A percentile compares a stretch with the other conserved stretches of the same genome.
Conservation (phyloP, 1,284 basidiomycete species). For the Ustilago esculenta region DNA sequence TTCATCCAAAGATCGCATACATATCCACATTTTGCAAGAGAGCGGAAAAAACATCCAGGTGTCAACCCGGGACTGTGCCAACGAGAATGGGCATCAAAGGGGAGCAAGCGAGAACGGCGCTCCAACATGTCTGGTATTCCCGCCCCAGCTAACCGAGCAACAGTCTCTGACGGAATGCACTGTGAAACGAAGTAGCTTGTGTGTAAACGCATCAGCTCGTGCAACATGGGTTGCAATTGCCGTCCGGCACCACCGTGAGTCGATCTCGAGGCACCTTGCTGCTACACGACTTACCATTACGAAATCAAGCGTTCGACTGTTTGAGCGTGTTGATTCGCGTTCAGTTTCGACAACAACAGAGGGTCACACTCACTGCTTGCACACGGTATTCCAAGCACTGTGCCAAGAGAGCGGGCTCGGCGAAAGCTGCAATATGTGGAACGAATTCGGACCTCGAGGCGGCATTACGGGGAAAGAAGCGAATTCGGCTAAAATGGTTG, state of each 20-base stretch:
- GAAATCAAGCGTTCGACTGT: too few species aligned
- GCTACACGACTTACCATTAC: too few species aligned
- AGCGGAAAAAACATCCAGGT: too few species aligned
- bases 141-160: slow-evolving; percentile 6
- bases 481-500: too few species aligned
- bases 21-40: too few species aligned
- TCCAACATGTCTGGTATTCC: slow-evolving; percentile 4
- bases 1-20: too few species aligned
- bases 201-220: too few species aligned
- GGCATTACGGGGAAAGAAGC: too few species aligned
- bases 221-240: too few species aligned
- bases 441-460: neutral
- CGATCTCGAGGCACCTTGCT: too few species aligned
- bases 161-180: neutral
- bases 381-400: neutral
- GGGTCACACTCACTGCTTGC: neutral
- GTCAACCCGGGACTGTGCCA: too few species aligned
- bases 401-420: neutral
- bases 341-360: neutral
- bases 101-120: neutral
- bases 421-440: neutral
- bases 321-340: neutral
- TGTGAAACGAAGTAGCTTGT: slow-evolving; percentile 4
- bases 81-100: slow-evolving; percentile 1
- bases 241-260: too few species aligned